Evolutionary conservation across 441 rosid genomes (phyloP), one percentile per base, ranked within the genome.

Genomic region (Pelargonium fulgidum): DNA sequence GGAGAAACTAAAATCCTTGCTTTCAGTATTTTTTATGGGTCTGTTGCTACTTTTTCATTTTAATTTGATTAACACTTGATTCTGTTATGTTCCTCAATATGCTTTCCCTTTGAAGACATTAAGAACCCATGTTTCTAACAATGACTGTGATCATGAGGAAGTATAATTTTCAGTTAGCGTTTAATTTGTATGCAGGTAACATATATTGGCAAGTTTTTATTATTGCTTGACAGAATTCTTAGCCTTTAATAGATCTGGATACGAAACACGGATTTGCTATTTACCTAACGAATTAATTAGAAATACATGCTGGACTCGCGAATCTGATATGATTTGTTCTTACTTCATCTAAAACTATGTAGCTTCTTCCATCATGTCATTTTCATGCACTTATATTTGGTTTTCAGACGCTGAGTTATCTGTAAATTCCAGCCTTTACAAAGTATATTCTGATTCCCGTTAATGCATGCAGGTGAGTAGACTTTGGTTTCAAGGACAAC

Each of bases 401-500:
- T 61, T 7, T 39, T 39, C 42, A 39, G 42, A 10, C 50, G 64
- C 41, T n/a, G n/a, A 54, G 47, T 69, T 24, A 0, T 47, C n/a
- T 10, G 14, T 75, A 44, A 64, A 66, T 62, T 71, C 72, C 20
- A 54, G 76, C 72, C 79, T 59, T 54, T 16, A 75, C 71, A 62
- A 41, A 39, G 9, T 58, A 44, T 73, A 9, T 41, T 59, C 69
- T 65, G 63, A 73, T 70, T 76, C 62, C 26, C 48, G 44, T 76
- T 44, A 72, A 33, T 36, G 50, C 67, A 47, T 85, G 85, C 94
- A 94, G 99, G 73, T 91, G 71, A 85, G 86, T 74, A 84, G 90
- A 80, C 81, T 79, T 77, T 94, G 97, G 97, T 80, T 75, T 58
- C 92, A 89, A 79, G 91, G 76, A 81, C 79, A 87, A 67, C 70